Base-by-base conservation (phyloP, 1,139 yeast species). In the Candida dubliniensis region DNA sequence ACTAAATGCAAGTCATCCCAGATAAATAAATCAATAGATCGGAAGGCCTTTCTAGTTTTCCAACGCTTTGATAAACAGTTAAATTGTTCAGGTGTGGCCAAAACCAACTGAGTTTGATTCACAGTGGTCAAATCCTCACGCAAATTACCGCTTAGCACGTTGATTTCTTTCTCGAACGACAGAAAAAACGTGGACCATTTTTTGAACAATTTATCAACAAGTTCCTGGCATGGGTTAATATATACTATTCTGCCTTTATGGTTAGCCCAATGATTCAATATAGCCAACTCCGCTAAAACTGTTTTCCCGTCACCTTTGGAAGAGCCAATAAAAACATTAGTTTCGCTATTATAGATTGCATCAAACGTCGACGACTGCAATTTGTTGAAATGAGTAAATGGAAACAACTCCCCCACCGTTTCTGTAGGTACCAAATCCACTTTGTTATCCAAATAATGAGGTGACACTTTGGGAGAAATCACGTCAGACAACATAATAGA, bases 271-370 rank as follows among this genome's bases (percentile, higher is more conserved):
- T 84, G 87, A 41, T 77, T 75, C 51, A 88, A 60, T 1, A 91
- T 63, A 0, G 96, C 87, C 43, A 91, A 57, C 54, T 87, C 93
- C 0, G 88, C 93, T 53, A 87, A 69, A 0, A 67, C 74, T 0
- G 89, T 80, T 56, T 87, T 87, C 0, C 96, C 96, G 37, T 82
- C 76, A 0, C 95, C 95, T 49, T 87, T 83, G 0, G 93, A 69
- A 30, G 84, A 74, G 2, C 95, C 93, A 43, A 89, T 66, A 46
- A 91, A 77, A 0, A 82, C 63, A 52, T 72, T 82, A 3, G 79
- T 84, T 46, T 79, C 75, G 1, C 83, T 69, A 39, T 79, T 71
- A 59, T 79, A 87, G 10, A 89, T 57, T 0, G 83, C 50, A 14
- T 79, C 77, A 59, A 84, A 87, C 0, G 74, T 77, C 53, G 87